phyloP scores from a whole-genome alignment of 495 filamentous ascomycete genomes.

The Aspergillus diversus region DNA sequence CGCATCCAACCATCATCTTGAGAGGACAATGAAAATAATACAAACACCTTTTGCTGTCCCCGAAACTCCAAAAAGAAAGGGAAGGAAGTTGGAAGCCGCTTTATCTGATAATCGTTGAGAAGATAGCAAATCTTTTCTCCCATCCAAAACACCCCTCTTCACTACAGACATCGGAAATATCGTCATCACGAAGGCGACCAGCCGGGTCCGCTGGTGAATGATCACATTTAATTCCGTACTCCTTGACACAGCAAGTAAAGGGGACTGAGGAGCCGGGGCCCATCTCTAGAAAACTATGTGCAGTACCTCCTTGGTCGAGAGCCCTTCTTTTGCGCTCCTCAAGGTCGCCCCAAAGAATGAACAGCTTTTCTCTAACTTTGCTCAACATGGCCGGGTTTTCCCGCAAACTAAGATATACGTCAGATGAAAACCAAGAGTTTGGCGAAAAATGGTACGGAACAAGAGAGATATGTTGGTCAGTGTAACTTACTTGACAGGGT shows the following conservation, averaged over 20 bases:
- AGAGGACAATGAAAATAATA: background rate
- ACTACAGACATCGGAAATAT: constrained; percentile 29
- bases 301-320: constrained; percentile 17
- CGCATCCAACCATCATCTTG: background rate
- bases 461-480: background rate
- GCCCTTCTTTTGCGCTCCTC: constrained; percentile 62
- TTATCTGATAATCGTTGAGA: constrained; percentile 46
- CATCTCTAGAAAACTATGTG: constrained; percentile 6
- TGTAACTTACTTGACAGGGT: constrained; percentile 66
- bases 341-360: constrained; percentile 83
- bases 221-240: constrained; percentile 53
- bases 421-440: constrained; percentile 6
- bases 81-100: background rate
- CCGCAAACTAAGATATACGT: constrained; percentile 53
- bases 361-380: constrained; percentile 70
- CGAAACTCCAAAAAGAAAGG: background rate
- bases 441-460: background rate
- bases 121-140: constrained; percentile 56
- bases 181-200: constrained; percentile 22
- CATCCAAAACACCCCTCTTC: constrained; percentile 46
- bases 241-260: constrained; percentile 51
- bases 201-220: constrained; percentile 27
- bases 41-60: background rate
- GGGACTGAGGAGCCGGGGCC: constrained; percentile 31
- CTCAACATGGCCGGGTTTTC: constrained; percentile 46